These are phyloP conservation scores for Dendrobium chrysotoxum DNA, from an alignment of 106 monocot species.

Conservation along the genomic window DNA sequence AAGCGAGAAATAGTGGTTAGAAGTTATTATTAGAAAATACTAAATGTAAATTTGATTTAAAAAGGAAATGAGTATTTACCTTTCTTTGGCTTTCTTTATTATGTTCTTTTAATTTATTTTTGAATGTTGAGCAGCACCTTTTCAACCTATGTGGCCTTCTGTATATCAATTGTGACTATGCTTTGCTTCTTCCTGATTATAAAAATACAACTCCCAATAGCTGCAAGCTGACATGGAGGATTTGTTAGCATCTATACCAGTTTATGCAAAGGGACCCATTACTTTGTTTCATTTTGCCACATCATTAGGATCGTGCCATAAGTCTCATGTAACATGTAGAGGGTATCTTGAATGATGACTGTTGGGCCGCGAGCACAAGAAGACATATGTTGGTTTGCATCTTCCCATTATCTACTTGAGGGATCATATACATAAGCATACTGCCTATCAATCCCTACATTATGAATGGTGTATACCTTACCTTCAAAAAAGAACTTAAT, in stretches of 20 bases:
- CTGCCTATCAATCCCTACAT: slow-evolving; percentile 5
- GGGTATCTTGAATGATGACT: slow-evolving; percentile 25
- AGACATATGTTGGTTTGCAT: slow-evolving; percentile 19
- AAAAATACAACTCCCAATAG: slow-evolving; percentile 44
- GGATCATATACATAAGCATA: slow-evolving; percentile 42
- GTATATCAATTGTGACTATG: slow-evolving; percentile 37
- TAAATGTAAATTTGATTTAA: too few relatives aligned
- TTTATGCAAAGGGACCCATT: slow-evolving; percentile 49
- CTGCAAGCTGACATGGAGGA: slow-evolving; percentile 51
- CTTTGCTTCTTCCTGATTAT: slow-evolving; percentile 39
- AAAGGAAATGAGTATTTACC: too few relatives aligned
- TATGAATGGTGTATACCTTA: slow-evolving; percentile 47
- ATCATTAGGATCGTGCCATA: slow-evolving; percentile 36
- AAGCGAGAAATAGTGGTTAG: too few relatives aligned
- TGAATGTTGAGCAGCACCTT: too few relatives aligned
- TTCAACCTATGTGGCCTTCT: slow-evolving; percentile 20
- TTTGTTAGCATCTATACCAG: slow-evolving; percentile 24
- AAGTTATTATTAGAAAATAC: too few relatives aligned
- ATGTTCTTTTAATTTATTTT: too few relatives aligned
- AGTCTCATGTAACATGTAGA: slow-evolving; percentile 58
- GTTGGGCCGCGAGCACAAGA: slow-evolving; percentile 36
- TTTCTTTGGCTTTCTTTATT: too few relatives aligned
- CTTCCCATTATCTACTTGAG: slow-evolving; percentile 15
- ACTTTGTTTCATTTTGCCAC: slow-evolving; percentile 30
- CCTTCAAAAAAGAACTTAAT: slow-evolving; percentile 27